These are phyloP conservation scores for Vitis labrusca DNA, from an alignment of 164 flowering plant genomes.

Conservation along the genomic window DNA sequence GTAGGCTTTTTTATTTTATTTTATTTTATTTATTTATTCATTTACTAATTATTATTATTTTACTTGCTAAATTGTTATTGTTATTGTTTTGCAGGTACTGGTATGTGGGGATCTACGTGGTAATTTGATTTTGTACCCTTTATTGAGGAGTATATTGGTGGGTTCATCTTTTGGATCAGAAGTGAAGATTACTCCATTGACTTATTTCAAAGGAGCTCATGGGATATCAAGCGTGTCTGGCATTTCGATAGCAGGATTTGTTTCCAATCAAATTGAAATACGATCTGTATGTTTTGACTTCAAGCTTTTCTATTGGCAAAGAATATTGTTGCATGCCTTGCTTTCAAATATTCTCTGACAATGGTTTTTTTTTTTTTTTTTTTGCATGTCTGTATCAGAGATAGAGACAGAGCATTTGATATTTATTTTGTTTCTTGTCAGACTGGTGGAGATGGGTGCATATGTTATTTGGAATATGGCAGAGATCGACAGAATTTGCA, in stretches of 20 bases:
- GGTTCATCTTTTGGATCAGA: conserved; percentile 29
- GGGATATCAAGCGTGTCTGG: conserved; percentile 88
- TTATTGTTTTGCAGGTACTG: conserved; percentile 53
- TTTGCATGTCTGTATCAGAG: not conserved
- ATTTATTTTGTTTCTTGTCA: conserved; percentile 24
- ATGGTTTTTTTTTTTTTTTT: not conserved
- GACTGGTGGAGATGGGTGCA: conserved; percentile 98
- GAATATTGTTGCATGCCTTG: not conserved
- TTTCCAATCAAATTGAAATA: conserved; percentile 51
- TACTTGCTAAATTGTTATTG: no score
- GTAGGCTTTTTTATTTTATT: not conserved
- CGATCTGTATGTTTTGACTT: conserved; percentile 57
- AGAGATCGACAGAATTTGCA: conserved; percentile 42
- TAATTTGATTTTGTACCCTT: conserved; percentile 69
- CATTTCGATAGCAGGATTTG: conserved; percentile 40
- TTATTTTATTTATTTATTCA: not conserved
- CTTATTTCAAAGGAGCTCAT: conserved; percentile 92
- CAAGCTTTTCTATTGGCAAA: conserved; percentile 2
- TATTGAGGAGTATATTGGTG: conserved; percentile 37
- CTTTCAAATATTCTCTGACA: not conserved
- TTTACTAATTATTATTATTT: no score
- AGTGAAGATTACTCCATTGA: conserved; percentile 45
- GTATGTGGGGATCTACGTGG: conserved; percentile 98
- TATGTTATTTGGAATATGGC: conserved; percentile 73
- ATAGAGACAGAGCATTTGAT: not conserved